phyloP scores from a whole-genome alignment of 179 eudicot genomes.

The Silene coronaria region DNA sequence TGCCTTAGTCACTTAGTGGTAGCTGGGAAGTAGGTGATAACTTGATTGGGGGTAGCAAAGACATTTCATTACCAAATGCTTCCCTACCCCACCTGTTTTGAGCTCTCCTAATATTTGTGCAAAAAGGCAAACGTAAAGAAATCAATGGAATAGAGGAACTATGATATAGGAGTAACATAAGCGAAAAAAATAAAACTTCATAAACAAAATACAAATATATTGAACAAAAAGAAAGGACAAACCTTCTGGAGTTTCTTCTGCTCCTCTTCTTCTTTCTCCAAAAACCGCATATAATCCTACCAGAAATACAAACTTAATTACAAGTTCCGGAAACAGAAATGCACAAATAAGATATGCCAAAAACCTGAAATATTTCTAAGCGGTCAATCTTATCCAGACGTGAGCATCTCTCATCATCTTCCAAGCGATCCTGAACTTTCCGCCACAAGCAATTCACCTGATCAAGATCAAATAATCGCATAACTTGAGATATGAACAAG shows the following conservation, averaged over 20 bases:
- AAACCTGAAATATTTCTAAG: slow-evolving; percentile 79
- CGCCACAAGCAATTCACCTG: slow-evolving; percentile 92
- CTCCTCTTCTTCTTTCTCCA: slow-evolving; percentile 95
- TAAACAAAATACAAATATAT: background rate
- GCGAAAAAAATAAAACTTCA: background rate
- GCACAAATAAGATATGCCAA: background rate
- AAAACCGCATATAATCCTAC: slow-evolving; percentile 89
- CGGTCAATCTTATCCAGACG: slow-evolving; percentile 94
- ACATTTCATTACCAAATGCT: too few species aligned
- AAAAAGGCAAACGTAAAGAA: too few species aligned
- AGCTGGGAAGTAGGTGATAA: too few species aligned
- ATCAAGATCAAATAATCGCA: slow-evolving; percentile 11
- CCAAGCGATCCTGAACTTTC: slow-evolving; percentile 90
- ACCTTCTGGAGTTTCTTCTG: slow-evolving; percentile 80
- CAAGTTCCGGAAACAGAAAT: slow-evolving; percentile 2
- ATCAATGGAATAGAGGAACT: too few species aligned
- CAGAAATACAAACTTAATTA: slow-evolving; percentile 20
- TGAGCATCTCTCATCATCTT: slow-evolving; percentile 83
- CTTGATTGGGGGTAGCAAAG: too few species aligned
- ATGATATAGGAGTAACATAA: background rate
- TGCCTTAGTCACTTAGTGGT: too few species aligned
- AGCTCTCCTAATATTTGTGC: too few species aligned
- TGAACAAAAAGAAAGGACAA: background rate
- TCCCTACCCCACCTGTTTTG: too few species aligned
- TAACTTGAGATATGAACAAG: background rate